These are phyloP conservation scores for Aegilops umbellulata DNA, from an alignment of 176 grass and related monocot genomes.

Conservation along the genomic window DNA sequence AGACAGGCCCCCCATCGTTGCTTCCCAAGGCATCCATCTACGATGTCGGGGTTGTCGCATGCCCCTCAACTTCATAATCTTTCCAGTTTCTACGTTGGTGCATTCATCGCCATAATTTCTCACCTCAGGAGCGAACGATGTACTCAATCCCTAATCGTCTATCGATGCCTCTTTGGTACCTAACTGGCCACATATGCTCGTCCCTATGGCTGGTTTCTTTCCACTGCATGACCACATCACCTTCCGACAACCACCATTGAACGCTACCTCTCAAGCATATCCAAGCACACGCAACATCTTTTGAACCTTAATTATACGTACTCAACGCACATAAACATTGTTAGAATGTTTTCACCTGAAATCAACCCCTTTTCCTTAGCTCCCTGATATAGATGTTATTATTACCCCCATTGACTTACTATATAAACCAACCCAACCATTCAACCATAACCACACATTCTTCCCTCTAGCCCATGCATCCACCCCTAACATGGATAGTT, in stretches of 20 bases:
- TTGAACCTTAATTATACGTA: not conserved
- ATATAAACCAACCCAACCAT: not conserved
- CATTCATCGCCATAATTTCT: not conserved
- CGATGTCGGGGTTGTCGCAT: not conserved
- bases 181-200: not conserved
- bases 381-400: not conserved
- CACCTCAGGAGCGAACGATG: not conserved
- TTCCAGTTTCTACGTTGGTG: not conserved
- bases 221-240: too few relatives aligned
- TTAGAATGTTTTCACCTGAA: not conserved
- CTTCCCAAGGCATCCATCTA: too few relatives aligned
- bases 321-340: not conserved
- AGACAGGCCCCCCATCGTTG: too few relatives aligned
- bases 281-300: not conserved
- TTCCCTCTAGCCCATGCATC: not conserved
- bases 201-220: too few relatives aligned
- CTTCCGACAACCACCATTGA: too few relatives aligned
- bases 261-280: not conserved
- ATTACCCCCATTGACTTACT: not conserved
- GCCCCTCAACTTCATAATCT: not conserved
- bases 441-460: not conserved
- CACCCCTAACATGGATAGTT: not conserved
- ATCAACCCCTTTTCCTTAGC: not conserved
- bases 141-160: too few relatives aligned
- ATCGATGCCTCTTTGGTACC: not conserved